These are phyloP conservation scores for Dactylis glomerata DNA, from an alignment of 176 grass and related monocot genomes.

Conservation along the genomic window DNA sequence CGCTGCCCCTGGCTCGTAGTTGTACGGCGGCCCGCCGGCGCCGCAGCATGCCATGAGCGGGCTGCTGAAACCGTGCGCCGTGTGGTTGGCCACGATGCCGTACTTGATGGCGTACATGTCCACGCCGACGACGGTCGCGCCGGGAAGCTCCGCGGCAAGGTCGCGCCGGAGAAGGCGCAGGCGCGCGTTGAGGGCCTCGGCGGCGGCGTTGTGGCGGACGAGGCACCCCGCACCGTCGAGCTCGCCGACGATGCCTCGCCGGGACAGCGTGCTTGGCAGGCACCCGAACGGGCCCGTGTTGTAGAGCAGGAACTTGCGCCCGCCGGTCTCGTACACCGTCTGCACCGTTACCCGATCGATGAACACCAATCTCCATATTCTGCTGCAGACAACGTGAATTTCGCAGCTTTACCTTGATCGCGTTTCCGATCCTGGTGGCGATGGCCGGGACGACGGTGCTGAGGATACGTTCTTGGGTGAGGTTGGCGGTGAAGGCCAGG, in stretches of 20 bases:
- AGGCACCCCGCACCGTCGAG: conserved; percentile 44
- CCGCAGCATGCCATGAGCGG: conserved; percentile 55
- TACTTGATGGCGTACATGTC: conserved; percentile 65
- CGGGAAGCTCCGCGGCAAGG: conserved; percentile 13
- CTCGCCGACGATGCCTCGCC: neutral
- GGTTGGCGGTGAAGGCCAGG: conserved; percentile 4
- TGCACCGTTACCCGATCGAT: neutral
- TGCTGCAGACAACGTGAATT: neutral
- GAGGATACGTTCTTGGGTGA: conserved; percentile 25
- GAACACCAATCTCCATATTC: neutral
- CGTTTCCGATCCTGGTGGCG: conserved; percentile 31
- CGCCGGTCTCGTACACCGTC: conserved; percentile 40
- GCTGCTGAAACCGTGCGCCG: conserved; percentile 40
- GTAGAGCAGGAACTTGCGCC: conserved; percentile 46
- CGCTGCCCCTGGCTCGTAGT: conserved; percentile 9
- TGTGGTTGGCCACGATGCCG: conserved; percentile 49
- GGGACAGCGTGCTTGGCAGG: conserved; percentile 40
- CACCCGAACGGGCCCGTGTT: conserved; percentile 51
- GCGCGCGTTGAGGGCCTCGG: conserved; percentile 41
- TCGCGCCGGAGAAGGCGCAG: conserved; percentile 26
- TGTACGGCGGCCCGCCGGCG: conserved; percentile 40
- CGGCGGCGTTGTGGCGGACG: conserved; percentile 29
- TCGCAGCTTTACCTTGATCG: conserved; percentile 19
- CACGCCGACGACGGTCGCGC: conserved; percentile 33
- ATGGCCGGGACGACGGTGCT: neutral